phyloP scores from a whole-genome alignment of 2,329 filamentous ascomycete genomes.

The Colletotrichum sp. region DNA sequence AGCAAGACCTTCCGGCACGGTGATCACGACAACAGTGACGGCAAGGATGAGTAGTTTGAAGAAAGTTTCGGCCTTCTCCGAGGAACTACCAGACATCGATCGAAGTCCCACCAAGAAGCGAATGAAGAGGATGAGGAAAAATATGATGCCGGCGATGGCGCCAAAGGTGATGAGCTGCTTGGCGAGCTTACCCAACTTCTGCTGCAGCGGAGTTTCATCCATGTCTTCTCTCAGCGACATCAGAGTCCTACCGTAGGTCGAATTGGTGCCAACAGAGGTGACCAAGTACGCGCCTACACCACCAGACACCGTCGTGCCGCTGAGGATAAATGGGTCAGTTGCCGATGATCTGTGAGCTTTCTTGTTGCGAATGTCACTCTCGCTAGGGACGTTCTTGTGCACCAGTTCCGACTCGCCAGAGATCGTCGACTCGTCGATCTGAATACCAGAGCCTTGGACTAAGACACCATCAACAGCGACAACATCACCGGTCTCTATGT shows the following conservation, averaged over 20 bases:
- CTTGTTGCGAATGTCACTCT: slow-evolving; percentile 60
- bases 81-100: slow-evolving; percentile 33
- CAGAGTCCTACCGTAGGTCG: slow-evolving; percentile 77
- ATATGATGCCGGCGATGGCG: slow-evolving; percentile 42
- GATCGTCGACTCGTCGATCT: slow-evolving; percentile 71
- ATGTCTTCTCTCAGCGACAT: slow-evolving; percentile 79
- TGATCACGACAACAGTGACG: slow-evolving; percentile 64
- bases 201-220: slow-evolving; percentile 79
- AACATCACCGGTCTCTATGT: slow-evolving; percentile 76
- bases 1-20: slow-evolving; percentile 66
- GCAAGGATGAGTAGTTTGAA: slow-evolving; percentile 63
- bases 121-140: slow-evolving; percentile 47
- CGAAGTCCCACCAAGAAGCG: slow-evolving; percentile 39
- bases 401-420: slow-evolving; percentile 79
- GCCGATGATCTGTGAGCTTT: slow-evolving; percentile 60
- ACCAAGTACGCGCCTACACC: slow-evolving; percentile 79
- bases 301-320: slow-evolving; percentile 78
- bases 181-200: slow-evolving; percentile 77
- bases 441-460: slow-evolving; percentile 69
- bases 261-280: slow-evolving; percentile 75
- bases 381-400: slow-evolving; percentile 68
- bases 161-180: slow-evolving; percentile 69
- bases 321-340: slow-evolving; percentile 81
- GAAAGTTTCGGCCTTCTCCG: slow-evolving; percentile 59
- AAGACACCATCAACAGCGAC: slow-evolving; percentile 76